Percentiles rank a stretch among this genome's conserved stretches.
phyloP scores from a whole-genome alignment of 148 eudicot species.

The Cornus suecica region DNA sequence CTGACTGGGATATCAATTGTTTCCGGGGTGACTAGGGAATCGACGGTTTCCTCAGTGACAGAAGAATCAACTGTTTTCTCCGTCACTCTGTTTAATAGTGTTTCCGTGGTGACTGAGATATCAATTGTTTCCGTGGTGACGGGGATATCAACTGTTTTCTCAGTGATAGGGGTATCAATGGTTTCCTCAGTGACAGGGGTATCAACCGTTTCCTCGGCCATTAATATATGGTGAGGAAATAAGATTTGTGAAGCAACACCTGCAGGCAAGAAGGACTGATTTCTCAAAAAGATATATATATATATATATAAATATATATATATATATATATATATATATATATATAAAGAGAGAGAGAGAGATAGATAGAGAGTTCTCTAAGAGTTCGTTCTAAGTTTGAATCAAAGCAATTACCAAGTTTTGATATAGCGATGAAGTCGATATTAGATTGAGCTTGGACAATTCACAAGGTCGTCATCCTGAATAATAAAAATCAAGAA shows the following conservation, averaged over 20 bases:
- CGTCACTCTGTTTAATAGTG: no score
- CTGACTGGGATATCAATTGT: constrained; percentile 16
- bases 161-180: no score
- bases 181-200: no score
- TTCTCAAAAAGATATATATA: no score
- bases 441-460: background rate
- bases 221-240: background rate
- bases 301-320: no score
- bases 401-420: background rate
- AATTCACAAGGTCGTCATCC: background rate
- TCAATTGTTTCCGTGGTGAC: background rate
- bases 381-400: background rate
- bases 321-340: no score
- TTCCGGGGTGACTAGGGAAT: no score
- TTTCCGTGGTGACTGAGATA: no score
- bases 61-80: background rate
- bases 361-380: constrained; percentile 7
- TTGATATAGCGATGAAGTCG: background rate
- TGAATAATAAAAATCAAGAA: background rate
- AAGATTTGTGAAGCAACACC: background rate
- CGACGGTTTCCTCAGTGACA: no score
- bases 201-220: constrained; percentile 6
- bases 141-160: no score
- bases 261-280: background rate
- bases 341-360: no score